These are phyloP conservation scores for Hygrocybe punicea DNA, from an alignment of 768 basidiomycete species.

Conservation along the genomic window DNA sequence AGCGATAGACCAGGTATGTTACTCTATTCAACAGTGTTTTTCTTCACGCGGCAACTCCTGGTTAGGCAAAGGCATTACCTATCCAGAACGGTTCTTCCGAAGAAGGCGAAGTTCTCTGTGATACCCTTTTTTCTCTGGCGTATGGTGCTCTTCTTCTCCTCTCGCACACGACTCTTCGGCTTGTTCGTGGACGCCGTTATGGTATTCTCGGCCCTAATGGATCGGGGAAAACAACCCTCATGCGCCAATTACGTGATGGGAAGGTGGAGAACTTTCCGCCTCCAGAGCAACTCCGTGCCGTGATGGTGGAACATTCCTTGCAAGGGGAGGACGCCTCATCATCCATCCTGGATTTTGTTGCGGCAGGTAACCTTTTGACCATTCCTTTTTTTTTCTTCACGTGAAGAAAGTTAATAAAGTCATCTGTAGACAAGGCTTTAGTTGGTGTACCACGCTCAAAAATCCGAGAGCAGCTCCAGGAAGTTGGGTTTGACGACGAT, in stretches of 20 bases:
- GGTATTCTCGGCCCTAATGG: conserved; percentile 97
- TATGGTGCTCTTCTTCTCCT: conserved; percentile 92
- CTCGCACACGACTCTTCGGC: conserved; percentile 87
- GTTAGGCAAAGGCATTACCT: conserved; percentile 57
- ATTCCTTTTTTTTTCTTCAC: background rate
- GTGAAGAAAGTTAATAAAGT: conserved; percentile 4
- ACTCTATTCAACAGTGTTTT: conserved; percentile 5
- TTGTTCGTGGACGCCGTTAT: conserved; percentile 88
- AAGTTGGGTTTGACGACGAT: conserved; percentile 88
- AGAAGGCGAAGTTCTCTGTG: conserved; percentile 84
- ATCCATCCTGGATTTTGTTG: conserved; percentile 86
- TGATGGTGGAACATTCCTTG: conserved; percentile 97
- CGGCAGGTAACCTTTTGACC: conserved; percentile 54
- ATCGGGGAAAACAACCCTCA: conserved; percentile 90
- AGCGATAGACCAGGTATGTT: conserved; percentile 65
- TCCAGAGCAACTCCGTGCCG: conserved; percentile 76
- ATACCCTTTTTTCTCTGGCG: conserved; percentile 92
- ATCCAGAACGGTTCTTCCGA: conserved; percentile 45
- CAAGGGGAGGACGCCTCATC: conserved; percentile 88
- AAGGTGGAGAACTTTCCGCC: conserved; percentile 97
- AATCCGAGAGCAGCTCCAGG: conserved; percentile 74
- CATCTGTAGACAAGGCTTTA: conserved; percentile 61
- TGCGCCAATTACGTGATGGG: conserved; percentile 92
- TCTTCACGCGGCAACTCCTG: conserved; percentile 2
- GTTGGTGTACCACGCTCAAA: conserved; percentile 57